Base-by-base conservation (phyloP, 495 filamentous ascomycete genomes). In the Xylaria flabelliformis region DNA sequence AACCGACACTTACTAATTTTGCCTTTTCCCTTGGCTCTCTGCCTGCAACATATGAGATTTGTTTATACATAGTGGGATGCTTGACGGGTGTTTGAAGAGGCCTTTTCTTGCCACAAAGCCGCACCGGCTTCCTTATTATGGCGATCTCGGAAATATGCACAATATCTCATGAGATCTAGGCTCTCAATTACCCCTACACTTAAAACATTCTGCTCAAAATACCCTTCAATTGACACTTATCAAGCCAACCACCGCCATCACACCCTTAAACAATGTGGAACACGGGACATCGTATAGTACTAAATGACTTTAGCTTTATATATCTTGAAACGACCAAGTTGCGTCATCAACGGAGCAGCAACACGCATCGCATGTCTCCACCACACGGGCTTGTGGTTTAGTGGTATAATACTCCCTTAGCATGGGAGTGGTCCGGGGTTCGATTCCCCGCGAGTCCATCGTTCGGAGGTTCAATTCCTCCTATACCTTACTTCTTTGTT, bases 371-470 rank as follows among this genome's bases (percentile, higher is more conserved):
- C 26, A 3, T 24, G 10, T 1, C 24, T 29, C 51, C 9, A 53
- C n/a, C 24, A 29, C 10, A 29, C 51, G 70, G 70, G 70, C 70
- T 72, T 72, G 70, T 72, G 70, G 70, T 72, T 72, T 72, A 72
- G 70, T 72, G 70, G 70, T 72, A 72, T 72, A 72, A 72, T 72
- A 72, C 70, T 72, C 70, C 70, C 70, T 72, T 72, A 72, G 70
- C 70, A 72, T 72, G 83, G 83, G 83, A 82, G 85, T 85, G 84
- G 85, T 87, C 85, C 83, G 82, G 85, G 85, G 83, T 87, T 87
- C 85, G 84, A 87, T 87, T 87, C 83, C 85, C 85, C 81, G 85
- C 85, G 83, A 80, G 80, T 81, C 80, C 80, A 81, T 1, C 36
- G 41, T 53, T 67, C 55, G 63, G 69, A 26, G 70, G 70, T 72